A percentile compares a stretch with the other conserved stretches of the same genome.
Conservation (phyloP, 2,329 filamentous ascomycete species). For the Macrophomina phaseolina region DNA sequence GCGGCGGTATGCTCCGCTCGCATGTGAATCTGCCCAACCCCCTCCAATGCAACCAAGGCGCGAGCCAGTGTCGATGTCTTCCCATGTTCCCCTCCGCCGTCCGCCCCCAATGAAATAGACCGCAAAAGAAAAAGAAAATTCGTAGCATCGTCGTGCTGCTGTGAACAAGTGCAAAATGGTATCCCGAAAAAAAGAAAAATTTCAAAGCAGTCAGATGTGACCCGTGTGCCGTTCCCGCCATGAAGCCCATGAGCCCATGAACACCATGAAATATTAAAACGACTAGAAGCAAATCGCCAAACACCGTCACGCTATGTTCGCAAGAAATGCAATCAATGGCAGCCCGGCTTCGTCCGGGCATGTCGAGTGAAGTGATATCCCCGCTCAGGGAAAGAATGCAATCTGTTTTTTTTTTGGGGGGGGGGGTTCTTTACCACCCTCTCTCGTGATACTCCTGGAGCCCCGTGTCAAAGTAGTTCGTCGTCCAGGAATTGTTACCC, state of each 20-base stretch:
- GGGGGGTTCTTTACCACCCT: constrained; percentile 75
- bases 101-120: constrained; percentile 34
- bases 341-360: constrained; percentile 8
- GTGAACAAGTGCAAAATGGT: constrained; percentile 37
- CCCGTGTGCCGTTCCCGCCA: constrained; percentile 23
- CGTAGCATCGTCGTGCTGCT: constrained; percentile 43
- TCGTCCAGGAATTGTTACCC: constrained; percentile 77
- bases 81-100: constrained; percentile 25
- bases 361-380: background rate
- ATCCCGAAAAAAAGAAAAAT: constrained; percentile 39
- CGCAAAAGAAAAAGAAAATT: constrained; percentile 41
- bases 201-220: constrained; percentile 34
- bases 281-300: constrained; percentile 23
- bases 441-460: constrained; percentile 84
- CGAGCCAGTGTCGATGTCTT: constrained; percentile 40
- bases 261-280: constrained; percentile 22
- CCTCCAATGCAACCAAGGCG: constrained; percentile 38
- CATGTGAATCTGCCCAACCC: constrained; percentile 30
- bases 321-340: constrained; percentile 27
- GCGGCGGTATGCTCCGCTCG: constrained; percentile 32
- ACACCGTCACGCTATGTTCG: constrained; percentile 29
- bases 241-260: constrained; percentile 14
- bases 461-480: constrained; percentile 80
- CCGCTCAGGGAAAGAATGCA: constrained; percentile 7
- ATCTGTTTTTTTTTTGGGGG: constrained; percentile 3